Evolutionary conservation across 2,329 filamentous ascomycete genomes (phyloP), one percentile per base, ranked within the genome.

Genomic region (Ophioceras dolichostomum): DNA sequence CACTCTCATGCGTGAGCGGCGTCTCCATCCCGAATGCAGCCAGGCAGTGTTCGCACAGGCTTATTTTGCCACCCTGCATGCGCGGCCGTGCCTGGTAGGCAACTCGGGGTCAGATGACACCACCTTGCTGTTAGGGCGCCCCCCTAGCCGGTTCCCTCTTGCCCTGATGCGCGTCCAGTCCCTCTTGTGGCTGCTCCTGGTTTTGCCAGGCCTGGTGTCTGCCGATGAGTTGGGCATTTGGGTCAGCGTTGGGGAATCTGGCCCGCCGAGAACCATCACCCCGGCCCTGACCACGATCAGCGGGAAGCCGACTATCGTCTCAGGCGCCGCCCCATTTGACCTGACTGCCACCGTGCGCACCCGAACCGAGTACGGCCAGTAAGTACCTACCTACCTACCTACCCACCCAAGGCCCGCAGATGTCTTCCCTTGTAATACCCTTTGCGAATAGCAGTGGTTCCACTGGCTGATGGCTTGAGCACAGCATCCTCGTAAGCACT

Each of bases 181-280:
- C 14, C 14, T 32, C 4, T 18, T 32, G 29, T 10, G 17, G 14
- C 29, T 32, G 16, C 29, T 32, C 16, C 10, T 18, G 9, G 19
- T 14, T 18, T 17, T 10, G 16, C 17, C 17, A 12, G 29, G 29
- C 29, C 16, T n/a, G 16, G 10, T 32, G 10, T 45, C 51, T 32
- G 47, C 54, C 33, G 50, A 50, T n/a, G 52, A 56, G 30, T 60
- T 62, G 5, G 61, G 60, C 16, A 58, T 63, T 24, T 76, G 71
- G 71, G 65, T 74, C 33, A 61, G 58, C 4, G 64, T 75, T 42
- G 57, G 65, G 49, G 58, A 62, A 36, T 57, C 65, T 31, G 65
- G 65, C 45, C 54, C 53, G 24, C 61, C 68, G 17, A 58, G 51
- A 32, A 74, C 70, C 9, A 54, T 67, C 41, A 73, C 70, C 10